Evolutionary conservation across 192 early-diverging fungal genomes (phyloP), one percentile per base, ranked within the genome.

Genomic region (Rhizophagus sp.): DNA sequence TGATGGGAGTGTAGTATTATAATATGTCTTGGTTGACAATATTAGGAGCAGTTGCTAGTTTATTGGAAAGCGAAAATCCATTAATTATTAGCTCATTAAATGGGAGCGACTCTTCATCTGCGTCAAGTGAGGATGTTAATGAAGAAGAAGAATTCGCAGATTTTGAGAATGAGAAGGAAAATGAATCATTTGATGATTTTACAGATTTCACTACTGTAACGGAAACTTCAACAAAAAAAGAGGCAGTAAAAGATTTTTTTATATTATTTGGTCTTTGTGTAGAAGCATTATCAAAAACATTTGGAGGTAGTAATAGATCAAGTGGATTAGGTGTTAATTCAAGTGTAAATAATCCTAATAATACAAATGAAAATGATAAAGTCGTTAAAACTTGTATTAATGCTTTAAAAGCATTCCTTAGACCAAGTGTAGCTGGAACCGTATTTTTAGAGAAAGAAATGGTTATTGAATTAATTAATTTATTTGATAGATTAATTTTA

Each of bases 181-280:
- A 47, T 25, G 19, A n/a, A 62, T 62, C 8, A 62, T 62, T 75
- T 36, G 61, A 63, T 17, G 71, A 73, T 30, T 73, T 73, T 36
- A 13, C 13, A 4, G 27, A 57, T 10, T 61, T 62, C 34, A 13
- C 33, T 25, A 17, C 27, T 4, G 15, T 24, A 7, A 62, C 7
- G 0, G 57, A 25, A 33, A 41, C 69, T 50, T 62, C 74, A n/a
- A 22, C 69, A 15, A 68, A 62, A 24, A 81, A 76, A 50, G 64
- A 81, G 0, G 47, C 85, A 33, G 70, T 83, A 36, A 84, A 88
- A 62, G 66, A 88, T 33, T 89, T 93, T 64, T 90, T 87, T 79
- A 90, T 94, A 17, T 80, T 96, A 30, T 88, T 91, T 83, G 94
- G 94, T 25, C 83, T 95, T 34, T 94, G 93, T 75, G 82, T 93